A percentile compares a stretch with the other conserved stretches of the same genome.
phyloP scores from a whole-genome alignment of 352 stramenopile species.

The Phytophthora syringae region DNA sequence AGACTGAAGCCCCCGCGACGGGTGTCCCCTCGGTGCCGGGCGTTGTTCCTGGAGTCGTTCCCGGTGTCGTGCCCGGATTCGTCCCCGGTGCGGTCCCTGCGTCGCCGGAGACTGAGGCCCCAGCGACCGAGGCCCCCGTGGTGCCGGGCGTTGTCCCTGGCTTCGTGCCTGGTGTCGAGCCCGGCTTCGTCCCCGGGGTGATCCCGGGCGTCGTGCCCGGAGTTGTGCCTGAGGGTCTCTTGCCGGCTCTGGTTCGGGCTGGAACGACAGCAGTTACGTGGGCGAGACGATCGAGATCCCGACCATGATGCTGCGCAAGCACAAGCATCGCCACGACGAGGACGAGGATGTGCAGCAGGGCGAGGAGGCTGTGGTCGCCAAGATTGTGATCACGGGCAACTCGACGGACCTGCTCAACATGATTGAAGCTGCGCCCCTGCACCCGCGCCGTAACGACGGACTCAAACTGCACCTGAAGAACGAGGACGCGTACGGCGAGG shows the following conservation, averaged over 20 bases:
- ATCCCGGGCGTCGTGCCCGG: not conserved
- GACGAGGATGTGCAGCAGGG: slow-evolving; percentile 17
- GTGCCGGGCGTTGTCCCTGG: too few relatives aligned
- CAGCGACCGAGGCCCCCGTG: not conserved
- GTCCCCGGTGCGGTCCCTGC: not conserved
- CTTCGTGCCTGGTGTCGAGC: slow-evolving; percentile 15
- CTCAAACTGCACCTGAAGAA: slow-evolving; percentile 66
- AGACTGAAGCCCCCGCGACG: slow-evolving; percentile 15
- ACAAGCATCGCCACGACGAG: slow-evolving; percentile 24
- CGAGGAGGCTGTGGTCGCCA: slow-evolving; percentile 48
- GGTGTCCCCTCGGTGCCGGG: slow-evolving; percentile 8
- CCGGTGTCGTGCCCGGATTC: slow-evolving; percentile 12
- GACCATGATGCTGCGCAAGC: slow-evolving; percentile 44
- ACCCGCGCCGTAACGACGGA: slow-evolving; percentile 46
- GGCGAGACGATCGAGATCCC: slow-evolving; percentile 41
- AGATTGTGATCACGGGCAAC: slow-evolving; percentile 62
- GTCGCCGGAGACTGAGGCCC: not conserved
- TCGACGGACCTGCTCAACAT: slow-evolving; percentile 57
- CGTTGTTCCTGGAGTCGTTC: slow-evolving; percentile 6
- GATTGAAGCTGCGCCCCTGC: slow-evolving; percentile 50
- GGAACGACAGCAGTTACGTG: slow-evolving; percentile 24
- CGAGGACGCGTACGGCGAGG: slow-evolving; percentile 50
- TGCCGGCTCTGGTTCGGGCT: slow-evolving; percentile 3
- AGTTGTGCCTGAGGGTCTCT: slow-evolving; percentile 10
- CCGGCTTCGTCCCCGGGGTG: not conserved